phyloP scores from a whole-genome alignment of 2,329 filamentous ascomycete genomes.

The Chrysosporium queenslandicum region DNA sequence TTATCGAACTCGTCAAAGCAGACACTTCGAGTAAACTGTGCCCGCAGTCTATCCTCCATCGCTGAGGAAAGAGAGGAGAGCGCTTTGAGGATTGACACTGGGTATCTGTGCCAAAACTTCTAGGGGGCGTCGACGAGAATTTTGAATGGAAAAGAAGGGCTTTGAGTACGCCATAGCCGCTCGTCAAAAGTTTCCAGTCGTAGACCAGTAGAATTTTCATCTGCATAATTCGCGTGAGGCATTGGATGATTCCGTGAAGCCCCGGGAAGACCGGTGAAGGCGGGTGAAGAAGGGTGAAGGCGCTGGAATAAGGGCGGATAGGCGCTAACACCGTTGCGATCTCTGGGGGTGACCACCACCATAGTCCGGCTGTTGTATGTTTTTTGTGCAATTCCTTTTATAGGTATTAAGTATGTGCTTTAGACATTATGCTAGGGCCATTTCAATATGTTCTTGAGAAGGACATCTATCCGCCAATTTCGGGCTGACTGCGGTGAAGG shows the following conservation, averaged over 20 bases:
- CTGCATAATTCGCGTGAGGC: not conserved
- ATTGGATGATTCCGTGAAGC: not conserved
- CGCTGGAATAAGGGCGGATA: constrained; percentile 5
- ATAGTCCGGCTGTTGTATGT: constrained; percentile 6
- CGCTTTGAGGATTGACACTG: constrained; percentile 1
- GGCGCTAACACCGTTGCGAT: not conserved
- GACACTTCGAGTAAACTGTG: constrained; percentile 2
- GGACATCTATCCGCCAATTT: too few species aligned
- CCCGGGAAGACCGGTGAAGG: constrained; percentile 2
- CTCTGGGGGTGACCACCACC: constrained; percentile 1
- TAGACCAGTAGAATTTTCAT: not conserved
- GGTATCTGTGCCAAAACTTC: constrained; percentile 4
- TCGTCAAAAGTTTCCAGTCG: not conserved
- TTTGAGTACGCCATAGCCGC: constrained; percentile 1
- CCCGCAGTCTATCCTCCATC: constrained; percentile 1
- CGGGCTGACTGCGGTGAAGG: too few species aligned
- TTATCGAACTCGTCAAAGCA: constrained; percentile 1
- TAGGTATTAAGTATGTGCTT: not conserved
- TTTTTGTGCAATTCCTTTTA: constrained; percentile 16
- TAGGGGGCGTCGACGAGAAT: not conserved
- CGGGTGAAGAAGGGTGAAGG: not conserved
- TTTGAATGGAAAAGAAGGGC: constrained; percentile 4
- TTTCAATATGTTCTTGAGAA: too few species aligned
- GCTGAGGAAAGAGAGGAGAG: constrained; percentile 1
- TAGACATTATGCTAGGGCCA: not conserved